Conservation (phyloP, 2,329 filamentous ascomycete genomes). For the Aspergillus sp. region DNA sequence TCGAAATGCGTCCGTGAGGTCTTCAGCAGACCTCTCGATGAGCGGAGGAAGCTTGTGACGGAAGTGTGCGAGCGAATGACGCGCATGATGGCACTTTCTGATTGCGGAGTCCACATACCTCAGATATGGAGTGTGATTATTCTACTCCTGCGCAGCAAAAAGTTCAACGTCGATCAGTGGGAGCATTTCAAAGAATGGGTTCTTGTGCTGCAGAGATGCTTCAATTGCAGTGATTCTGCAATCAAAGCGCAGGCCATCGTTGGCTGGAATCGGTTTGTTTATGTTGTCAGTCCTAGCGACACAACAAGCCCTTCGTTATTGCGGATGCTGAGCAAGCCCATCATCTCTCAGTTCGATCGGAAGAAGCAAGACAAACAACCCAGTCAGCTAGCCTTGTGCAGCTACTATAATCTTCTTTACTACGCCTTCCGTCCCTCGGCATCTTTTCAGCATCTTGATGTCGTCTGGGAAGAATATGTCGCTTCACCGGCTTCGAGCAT, state of each 20-base stretch:
- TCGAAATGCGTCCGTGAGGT: conserved; percentile 62
- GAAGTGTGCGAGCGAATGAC: conserved; percentile 69
- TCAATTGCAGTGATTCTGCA: conserved; percentile 73
- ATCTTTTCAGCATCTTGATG: conserved; percentile 66
- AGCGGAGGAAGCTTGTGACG: conserved; percentile 66
- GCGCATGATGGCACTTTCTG: conserved; percentile 63
- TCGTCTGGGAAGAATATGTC: conserved; percentile 77
- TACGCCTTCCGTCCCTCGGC: conserved; percentile 75
- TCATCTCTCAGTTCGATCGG: conserved; percentile 68
- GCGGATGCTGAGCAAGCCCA: conserved; percentile 68
- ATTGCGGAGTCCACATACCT: conserved; percentile 68
- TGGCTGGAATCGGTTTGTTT: conserved; percentile 85
- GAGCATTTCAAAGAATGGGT: conserved; percentile 74
- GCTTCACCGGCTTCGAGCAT: conserved; percentile 63
- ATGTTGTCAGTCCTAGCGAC: conserved; percentile 67
- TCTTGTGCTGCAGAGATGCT: conserved; percentile 75
- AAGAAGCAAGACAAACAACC: conserved; percentile 58
- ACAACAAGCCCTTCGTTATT: conserved; percentile 57
- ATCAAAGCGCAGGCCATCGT: conserved; percentile 76
- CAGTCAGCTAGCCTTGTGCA: conserved; percentile 65
- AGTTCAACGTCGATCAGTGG: conserved; percentile 66
- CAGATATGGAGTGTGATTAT: conserved; percentile 87
- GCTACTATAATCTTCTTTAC: conserved; percentile 79
- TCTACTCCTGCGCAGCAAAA: conserved; percentile 68
- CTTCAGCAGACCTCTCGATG: conserved; percentile 53